These are phyloP conservation scores for Leptosphaerulina australis DNA, from an alignment of 2,329 filamentous ascomycete species.

Conservation along the genomic window DNA sequence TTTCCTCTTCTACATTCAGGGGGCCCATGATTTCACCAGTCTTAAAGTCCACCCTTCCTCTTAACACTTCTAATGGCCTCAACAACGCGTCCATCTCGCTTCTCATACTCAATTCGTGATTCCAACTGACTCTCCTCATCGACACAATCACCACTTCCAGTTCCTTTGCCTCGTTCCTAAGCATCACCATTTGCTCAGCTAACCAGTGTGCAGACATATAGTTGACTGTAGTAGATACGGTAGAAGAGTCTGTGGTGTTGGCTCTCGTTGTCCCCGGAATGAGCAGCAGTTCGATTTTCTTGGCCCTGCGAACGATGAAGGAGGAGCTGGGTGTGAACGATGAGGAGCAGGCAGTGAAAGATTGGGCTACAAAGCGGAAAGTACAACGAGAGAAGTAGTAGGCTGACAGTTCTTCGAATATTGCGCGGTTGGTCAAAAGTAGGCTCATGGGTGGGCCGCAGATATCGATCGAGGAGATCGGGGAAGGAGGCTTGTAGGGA, in stretches of 20 bases:
- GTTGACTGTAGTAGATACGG: not conserved
- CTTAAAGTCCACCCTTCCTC: constrained; percentile 8
- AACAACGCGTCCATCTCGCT: constrained; percentile 16
- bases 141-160: constrained; percentile 9
- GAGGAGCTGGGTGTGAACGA: not conserved
- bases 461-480: constrained; percentile 22
- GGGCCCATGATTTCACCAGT: constrained; percentile 19
- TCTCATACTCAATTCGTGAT: constrained; percentile 5
- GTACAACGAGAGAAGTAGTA: constrained; percentile 25
- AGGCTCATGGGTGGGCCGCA: constrained; percentile 18
- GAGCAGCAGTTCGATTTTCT: constrained; percentile 13
- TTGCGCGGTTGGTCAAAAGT: constrained; percentile 13
- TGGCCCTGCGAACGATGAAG: constrained; percentile 1
- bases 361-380: constrained; percentile 19
- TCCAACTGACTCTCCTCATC: constrained; percentile 16
- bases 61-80: constrained; percentile 15
- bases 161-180: constrained; percentile 18
- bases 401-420: constrained; percentile 18
- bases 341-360: not conserved
- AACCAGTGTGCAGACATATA: constrained; percentile 17
- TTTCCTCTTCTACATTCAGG: not conserved
- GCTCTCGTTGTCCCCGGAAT: constrained; percentile 10
- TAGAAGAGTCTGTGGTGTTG: no score
- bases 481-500: constrained; percentile 15
- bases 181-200: constrained; percentile 9